phyloP scores from a whole-genome alignment of 331 rosid genomes.

The Malus hybrid region DNA sequence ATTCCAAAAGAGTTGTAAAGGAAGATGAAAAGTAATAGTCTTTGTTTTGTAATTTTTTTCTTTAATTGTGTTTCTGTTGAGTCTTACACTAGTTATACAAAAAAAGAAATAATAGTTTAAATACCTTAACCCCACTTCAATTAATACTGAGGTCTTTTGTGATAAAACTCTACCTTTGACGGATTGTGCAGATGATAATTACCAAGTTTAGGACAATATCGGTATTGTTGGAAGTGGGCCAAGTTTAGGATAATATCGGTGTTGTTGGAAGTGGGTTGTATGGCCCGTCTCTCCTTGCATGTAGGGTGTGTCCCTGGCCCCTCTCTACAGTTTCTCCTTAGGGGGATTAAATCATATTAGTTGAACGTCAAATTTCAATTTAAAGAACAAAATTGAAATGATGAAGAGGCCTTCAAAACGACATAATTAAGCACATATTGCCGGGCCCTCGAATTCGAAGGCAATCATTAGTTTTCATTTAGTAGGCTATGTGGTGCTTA shows the following conservation, averaged over 20 bases:
- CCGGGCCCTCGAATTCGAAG: not conserved
- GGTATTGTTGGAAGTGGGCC: no score
- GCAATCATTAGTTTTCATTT: not conserved
- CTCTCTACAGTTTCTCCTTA: not conserved
- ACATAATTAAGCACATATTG: not conserved
- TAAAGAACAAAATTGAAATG: not conserved
- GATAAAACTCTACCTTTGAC: no score
- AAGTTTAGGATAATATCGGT: no score
- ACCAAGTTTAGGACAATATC: no score
- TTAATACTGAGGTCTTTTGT: no score
- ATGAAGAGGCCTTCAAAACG: not conserved
- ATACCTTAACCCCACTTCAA: accelerated
- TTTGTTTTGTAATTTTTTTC: not conserved
- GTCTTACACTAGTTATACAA: no score
- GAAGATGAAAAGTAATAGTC: not conserved
- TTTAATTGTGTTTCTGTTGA: not conserved
- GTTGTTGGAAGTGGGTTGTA: no score
- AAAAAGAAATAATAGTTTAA: no score
- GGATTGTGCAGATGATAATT: no score
- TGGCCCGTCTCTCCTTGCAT: no score
- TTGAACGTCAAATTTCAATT: not conserved
- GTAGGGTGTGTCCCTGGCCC: no score
- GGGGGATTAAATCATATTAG: not conserved
- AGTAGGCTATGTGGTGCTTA: not conserved
- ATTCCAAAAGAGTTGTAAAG: not conserved